phyloP scores from a whole-genome alignment of 2,329 filamentous ascomycete species.

The Phaeosphaeriaceae sp. region DNA sequence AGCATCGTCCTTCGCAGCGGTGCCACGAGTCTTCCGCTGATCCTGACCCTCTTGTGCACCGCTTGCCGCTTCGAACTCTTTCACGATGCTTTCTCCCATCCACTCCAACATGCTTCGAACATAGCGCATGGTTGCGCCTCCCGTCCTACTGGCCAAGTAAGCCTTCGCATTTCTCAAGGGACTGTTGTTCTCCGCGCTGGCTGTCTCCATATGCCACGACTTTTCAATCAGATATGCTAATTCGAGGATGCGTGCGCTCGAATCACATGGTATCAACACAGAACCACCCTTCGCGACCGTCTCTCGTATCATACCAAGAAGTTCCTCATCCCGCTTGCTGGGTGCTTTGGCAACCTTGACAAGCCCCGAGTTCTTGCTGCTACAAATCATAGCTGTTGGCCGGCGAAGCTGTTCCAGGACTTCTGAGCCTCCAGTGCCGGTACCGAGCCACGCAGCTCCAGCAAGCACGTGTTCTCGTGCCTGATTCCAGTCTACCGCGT shows the following conservation, averaged over 20 bases:
- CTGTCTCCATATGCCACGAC: conserved; percentile 68
- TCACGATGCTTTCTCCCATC: conserved; percentile 96
- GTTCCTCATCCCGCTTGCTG: conserved; percentile 81
- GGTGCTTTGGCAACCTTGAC: conserved; percentile 74
- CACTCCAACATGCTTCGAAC: conserved; percentile 96
- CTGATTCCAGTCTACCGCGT: conserved; percentile 98
- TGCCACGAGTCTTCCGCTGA: conserved; percentile 36
- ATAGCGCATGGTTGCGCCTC: conserved; percentile 87
- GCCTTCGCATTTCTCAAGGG: conserved; percentile 63
- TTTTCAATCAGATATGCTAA: conserved; percentile 91
- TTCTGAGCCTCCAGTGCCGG: conserved; percentile 80
- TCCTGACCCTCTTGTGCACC: conserved; percentile 39
- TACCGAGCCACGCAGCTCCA: conserved; percentile 90
- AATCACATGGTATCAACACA: conserved; percentile 92
- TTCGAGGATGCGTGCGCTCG: conserved; percentile 91
- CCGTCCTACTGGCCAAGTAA: conserved; percentile 85
- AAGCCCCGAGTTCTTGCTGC: conserved; percentile 79
- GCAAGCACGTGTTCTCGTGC: conserved; percentile 94
- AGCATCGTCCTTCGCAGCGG: conserved; percentile 49
- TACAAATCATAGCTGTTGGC: conserved; percentile 92
- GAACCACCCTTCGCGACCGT: conserved; percentile 85
- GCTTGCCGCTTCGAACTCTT: conserved; percentile 80
- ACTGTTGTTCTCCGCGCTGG: conserved; percentile 45
- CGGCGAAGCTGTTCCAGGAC: conserved; percentile 93
- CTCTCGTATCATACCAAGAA: conserved; percentile 81